Evolutionary conservation across 352 stramenopile genomes (phyloP).

Genomic region (Peronospora destructor): DNA sequence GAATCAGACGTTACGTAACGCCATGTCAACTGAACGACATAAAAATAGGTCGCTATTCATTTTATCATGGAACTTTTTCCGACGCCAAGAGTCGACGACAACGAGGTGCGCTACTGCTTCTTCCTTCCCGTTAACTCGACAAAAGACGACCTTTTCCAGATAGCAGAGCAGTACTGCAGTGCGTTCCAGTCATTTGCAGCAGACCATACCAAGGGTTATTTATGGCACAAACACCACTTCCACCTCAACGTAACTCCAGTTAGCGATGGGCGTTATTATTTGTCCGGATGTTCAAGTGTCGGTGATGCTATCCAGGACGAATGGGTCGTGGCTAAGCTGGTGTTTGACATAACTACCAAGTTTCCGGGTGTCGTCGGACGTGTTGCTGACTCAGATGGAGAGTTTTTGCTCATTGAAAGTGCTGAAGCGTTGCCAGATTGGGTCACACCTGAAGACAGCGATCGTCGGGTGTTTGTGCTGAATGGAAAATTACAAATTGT

Average conservation of each 20-base stretch:
- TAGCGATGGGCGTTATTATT: conserved; percentile 24
- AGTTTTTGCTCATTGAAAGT: conserved; percentile 74
- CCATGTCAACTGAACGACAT: background rate
- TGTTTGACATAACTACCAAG: conserved; percentile 38
- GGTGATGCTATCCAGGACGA: conserved; percentile 67
- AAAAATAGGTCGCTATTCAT: background rate
- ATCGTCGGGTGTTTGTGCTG: conserved; percentile 41
- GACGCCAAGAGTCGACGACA: conserved; percentile 19
- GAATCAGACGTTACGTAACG: too few species aligned
- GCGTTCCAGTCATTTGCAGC: conserved; percentile 24
- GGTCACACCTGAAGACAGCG: conserved; percentile 52
- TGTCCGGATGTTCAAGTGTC: conserved; percentile 34
- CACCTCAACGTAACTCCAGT: conserved; percentile 21
- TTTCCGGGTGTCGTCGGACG: conserved; percentile 33
- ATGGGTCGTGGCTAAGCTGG: conserved; percentile 49
- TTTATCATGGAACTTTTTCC: conserved; percentile 25
- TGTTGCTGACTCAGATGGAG: conserved; percentile 48
- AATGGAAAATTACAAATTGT: conserved; percentile 43
- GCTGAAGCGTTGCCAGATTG: conserved; percentile 63
- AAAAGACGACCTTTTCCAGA: conserved; percentile 1
- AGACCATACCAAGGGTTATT: conserved; percentile 35
- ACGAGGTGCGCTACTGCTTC: conserved; percentile 33
- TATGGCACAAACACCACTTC: conserved; percentile 55
- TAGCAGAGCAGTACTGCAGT: conserved; percentile 13
- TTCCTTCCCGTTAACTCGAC: conserved; percentile 18